Percentiles rank a stretch among this genome's conserved stretches.
Conservation (phyloP, 1,284 basidiomycete species). For the Polyporus tsugae region DNA sequence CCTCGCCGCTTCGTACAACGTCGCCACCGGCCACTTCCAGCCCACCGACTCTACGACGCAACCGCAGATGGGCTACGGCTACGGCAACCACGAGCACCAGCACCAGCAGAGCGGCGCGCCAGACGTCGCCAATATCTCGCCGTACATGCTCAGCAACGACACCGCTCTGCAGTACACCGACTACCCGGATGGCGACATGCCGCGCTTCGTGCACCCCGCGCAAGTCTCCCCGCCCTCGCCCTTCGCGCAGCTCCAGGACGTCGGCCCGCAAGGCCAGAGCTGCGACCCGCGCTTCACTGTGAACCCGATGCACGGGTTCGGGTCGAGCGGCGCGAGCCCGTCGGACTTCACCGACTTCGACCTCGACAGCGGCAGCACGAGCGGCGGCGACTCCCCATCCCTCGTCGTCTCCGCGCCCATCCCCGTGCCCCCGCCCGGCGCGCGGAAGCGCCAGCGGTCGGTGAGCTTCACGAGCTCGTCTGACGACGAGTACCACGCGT, state of each 20-base stretch:
- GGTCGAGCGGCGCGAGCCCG: slow-evolving; percentile 20
- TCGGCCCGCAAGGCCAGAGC: slow-evolving; percentile 23
- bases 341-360: slow-evolving; percentile 25
- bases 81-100: slow-evolving; percentile 22
- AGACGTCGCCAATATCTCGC: slow-evolving; percentile 27
- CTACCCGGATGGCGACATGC: slow-evolving; percentile 26
- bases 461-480: slow-evolving; percentile 37
- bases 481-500: slow-evolving; percentile 23
- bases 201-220: slow-evolving; percentile 39
- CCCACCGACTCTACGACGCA: slow-evolving; percentile 17
- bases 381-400: slow-evolving; percentile 35
- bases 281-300: slow-evolving; percentile 39
- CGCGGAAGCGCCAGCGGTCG: slow-evolving; percentile 34
- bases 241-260: slow-evolving; percentile 33
- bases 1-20: slow-evolving; percentile 2
- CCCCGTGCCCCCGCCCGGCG: slow-evolving; percentile 15
- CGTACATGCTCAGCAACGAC: slow-evolving; percentile 29
- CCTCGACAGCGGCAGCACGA: slow-evolving; percentile 19
- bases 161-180: slow-evolving; percentile 30
- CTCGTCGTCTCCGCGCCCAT: slow-evolving; percentile 29
- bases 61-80: slow-evolving; percentile 27
- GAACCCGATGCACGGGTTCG: slow-evolving; percentile 16
- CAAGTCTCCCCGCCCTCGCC: slow-evolving; percentile 40
- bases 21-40: not conserved
- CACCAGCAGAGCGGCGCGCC: slow-evolving; percentile 18